phyloP scores from a whole-genome alignment of 176 grass and related monocot genomes.

The Melocanna baccifera region DNA sequence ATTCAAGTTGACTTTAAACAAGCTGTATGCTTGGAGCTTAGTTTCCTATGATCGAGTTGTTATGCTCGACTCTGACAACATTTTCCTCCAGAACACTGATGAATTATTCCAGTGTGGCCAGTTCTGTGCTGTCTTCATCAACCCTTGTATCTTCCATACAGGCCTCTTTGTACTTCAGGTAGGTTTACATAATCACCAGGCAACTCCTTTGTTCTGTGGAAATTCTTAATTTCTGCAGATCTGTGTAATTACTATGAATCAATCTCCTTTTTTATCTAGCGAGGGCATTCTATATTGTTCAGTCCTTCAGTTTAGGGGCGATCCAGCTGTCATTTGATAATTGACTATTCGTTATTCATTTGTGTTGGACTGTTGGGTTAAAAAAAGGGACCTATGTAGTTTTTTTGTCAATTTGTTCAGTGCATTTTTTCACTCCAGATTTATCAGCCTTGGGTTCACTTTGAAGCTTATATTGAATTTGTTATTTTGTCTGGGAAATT shows the following conservation, averaged over 20 bases:
- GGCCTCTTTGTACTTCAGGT: constrained; percentile 96
- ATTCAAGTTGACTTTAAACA: constrained; percentile 96
- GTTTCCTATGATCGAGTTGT: constrained; percentile 74
- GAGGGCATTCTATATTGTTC: not conserved
- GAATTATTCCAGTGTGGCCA: constrained; percentile 89
- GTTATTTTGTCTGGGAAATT: not conserved
- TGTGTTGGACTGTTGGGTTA: not conserved
- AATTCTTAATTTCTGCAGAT: not conserved
- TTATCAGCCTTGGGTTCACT: not conserved
- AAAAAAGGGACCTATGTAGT: not conserved
- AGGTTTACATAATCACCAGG: not conserved
- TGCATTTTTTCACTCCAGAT: not conserved
- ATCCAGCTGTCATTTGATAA: constrained; percentile 13
- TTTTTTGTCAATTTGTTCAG: not conserved
- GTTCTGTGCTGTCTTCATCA: constrained; percentile 94
- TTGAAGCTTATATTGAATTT: not conserved
- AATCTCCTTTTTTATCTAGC: constrained; percentile 8
- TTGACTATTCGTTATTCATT: not conserved
- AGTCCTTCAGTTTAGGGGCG: not conserved
- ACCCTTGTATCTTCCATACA: constrained; percentile 94
- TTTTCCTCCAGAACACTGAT: constrained; percentile 92
- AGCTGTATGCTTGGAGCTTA: constrained; percentile 89
- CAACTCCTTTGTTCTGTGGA: not conserved
- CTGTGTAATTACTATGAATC: not conserved
- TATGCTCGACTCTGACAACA: constrained; percentile 95